Evolutionary conservation across 257 asterid species (phyloP).

Genomic region (Nicotiana noctiflora): DNA sequence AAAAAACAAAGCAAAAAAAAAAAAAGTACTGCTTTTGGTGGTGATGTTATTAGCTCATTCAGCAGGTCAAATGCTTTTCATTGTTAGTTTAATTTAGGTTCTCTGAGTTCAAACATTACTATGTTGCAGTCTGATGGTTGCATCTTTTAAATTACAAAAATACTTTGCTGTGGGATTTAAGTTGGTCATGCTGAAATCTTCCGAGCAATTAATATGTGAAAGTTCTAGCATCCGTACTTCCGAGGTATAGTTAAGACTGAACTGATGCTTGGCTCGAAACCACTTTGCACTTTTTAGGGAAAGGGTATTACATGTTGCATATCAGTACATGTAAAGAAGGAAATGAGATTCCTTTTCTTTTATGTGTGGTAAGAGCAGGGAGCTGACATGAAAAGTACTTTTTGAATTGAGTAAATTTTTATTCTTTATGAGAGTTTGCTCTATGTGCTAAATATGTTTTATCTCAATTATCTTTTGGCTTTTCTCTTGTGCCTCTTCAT

Average conservation of each 20-base stretch:
- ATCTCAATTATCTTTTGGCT: no score
- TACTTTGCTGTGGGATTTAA: not conserved
- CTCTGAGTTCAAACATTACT: not conserved
- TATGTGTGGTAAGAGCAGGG: not conserved
- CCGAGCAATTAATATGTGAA: not conserved
- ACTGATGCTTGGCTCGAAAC: not conserved
- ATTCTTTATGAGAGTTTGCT: no score
- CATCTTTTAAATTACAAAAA: not conserved
- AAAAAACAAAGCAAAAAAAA: no score
- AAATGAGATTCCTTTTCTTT: not conserved
- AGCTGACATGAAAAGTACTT: not conserved
- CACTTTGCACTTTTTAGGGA: not conserved
- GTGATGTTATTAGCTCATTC: no score
- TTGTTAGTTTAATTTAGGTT: not conserved
- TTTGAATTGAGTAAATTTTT: no score
- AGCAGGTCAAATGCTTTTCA: not conserved
- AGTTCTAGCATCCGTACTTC: not conserved
- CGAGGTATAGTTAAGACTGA: not conserved
- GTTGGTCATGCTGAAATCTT: not conserved
- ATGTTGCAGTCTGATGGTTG: not conserved
- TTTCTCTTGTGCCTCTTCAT: no score
- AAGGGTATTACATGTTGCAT: not conserved
- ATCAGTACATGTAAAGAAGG: not conserved
- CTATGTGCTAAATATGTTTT: no score
- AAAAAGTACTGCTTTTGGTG: no score